These are phyloP conservation scores for Pseudoperonospora humuli DNA, from an alignment of 352 stramenopile genomes.

Conservation along the genomic window DNA sequence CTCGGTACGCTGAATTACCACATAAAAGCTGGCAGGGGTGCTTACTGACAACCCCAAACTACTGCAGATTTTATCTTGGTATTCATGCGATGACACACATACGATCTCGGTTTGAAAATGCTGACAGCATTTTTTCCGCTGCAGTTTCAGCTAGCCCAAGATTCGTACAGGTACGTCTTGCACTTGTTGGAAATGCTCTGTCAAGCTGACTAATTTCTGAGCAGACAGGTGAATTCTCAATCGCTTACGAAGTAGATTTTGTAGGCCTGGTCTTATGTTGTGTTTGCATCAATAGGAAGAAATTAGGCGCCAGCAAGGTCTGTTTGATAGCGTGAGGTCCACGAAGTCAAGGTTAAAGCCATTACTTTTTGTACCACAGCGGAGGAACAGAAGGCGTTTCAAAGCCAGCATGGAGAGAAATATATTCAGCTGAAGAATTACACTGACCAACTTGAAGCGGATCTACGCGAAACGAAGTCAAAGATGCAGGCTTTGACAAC, in stretches of 20 bases:
- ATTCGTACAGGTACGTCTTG: slow-evolving; percentile 53
- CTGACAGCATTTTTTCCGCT: slow-evolving; percentile 8
- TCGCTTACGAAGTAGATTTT: not conserved
- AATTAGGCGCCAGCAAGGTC: slow-evolving; percentile 68
- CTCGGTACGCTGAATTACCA: slow-evolving; percentile 30
- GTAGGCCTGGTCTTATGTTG: not conserved
- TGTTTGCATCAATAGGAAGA: slow-evolving; percentile 37
- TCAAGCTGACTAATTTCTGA: slow-evolving; percentile 1
- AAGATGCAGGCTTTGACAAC: slow-evolving; percentile 63
- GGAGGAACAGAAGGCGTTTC: slow-evolving; percentile 75
- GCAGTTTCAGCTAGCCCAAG: slow-evolving; percentile 80
- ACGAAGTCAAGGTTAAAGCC: not conserved
- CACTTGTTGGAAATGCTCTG: not conserved
- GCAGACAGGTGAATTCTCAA: slow-evolving; percentile 40
- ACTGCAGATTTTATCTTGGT: slow-evolving; percentile 73
- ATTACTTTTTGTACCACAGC: slow-evolving; percentile 18
- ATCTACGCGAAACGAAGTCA: slow-evolving; percentile 71
- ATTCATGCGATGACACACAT: slow-evolving; percentile 2
- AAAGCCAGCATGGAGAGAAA: slow-evolving; percentile 75
- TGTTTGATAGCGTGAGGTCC: not conserved
- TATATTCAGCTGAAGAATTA: slow-evolving; percentile 86
- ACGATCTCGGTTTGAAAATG: slow-evolving; percentile 1
- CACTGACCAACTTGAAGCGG: slow-evolving; percentile 75
- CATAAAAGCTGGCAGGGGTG: not conserved
- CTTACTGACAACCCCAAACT: slow-evolving; percentile 3